Conservation (phyloP, 176 grass and related monocot genomes). For the Juncus effusus region DNA sequence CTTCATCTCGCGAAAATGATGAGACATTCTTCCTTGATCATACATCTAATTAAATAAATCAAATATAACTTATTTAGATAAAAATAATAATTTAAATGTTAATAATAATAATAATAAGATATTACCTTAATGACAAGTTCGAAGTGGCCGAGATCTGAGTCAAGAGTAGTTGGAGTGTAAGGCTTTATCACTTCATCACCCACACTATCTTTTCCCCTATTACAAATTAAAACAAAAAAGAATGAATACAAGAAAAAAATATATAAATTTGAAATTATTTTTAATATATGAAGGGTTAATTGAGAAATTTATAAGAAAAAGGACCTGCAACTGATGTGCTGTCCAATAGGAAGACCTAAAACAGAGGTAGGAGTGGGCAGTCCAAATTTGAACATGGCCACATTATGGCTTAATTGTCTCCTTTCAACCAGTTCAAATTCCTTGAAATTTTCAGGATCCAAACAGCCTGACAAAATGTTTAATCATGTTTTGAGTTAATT, state of each 20-base stretch:
- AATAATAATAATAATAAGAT: constrained; percentile 5
- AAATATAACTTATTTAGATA: neutral
- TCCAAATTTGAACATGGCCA: constrained; percentile 81
- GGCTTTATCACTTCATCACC: constrained; percentile 94
- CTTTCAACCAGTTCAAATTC: constrained; percentile 87
- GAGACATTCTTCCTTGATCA: constrained; percentile 99
- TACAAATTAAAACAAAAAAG: constrained; percentile 18
- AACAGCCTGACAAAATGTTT: constrained; percentile 32
- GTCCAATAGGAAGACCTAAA: constrained; percentile 81
- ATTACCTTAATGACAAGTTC: constrained; percentile 90
- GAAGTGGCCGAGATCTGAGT: constrained; percentile 89
- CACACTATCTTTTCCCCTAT: constrained; percentile 74
- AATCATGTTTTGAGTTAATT: neutral
- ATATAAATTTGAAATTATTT: neutral
- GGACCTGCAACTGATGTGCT: constrained; percentile 98
- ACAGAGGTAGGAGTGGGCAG: constrained; percentile 67
- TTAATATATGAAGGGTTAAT: neutral
- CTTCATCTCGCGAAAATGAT: constrained; percentile 97
- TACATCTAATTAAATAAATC: constrained; percentile 61
- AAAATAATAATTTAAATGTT: neutral
- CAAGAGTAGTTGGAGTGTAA: constrained; percentile 94
- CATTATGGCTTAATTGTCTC: constrained; percentile 84
- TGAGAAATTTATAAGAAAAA: constrained; percentile 8
- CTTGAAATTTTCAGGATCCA: constrained; percentile 90
- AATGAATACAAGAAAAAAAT: constrained; percentile 1